Percentiles rank a stretch among this genome's conserved stretches.
Evolutionary conservation across 2,329 filamentous ascomycete genomes (phyloP).

Genomic region (Talaromyces sp.): DNA sequence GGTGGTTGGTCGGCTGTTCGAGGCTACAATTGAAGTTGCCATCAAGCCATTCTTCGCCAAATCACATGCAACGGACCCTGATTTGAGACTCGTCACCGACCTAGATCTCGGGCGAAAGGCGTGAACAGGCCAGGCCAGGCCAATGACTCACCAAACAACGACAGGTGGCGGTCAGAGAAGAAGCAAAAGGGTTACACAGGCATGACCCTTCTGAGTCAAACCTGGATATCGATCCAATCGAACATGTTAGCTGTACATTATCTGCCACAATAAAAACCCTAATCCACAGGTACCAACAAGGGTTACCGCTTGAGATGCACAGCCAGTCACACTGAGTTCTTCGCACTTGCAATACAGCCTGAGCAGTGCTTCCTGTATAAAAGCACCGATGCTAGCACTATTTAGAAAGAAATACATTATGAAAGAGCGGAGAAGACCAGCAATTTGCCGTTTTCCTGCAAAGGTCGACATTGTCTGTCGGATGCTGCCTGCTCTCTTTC

Average conservation of each 20-base stretch:
- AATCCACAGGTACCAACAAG: background rate
- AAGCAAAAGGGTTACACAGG: background rate
- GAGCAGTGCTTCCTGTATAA: background rate
- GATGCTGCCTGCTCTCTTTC: background rate
- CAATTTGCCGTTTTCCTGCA: background rate
- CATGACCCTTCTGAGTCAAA: background rate
- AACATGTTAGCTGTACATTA: background rate
- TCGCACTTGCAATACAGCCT: background rate
- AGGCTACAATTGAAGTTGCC: constrained; percentile 65
- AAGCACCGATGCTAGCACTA: background rate
- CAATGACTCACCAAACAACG: background rate
- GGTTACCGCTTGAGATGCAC: background rate
- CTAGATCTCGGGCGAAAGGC: constrained; percentile 40
- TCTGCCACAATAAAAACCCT: background rate
- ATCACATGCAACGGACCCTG: constrained; percentile 22
- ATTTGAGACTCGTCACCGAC: constrained; percentile 40
- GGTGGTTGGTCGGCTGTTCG: constrained; percentile 74
- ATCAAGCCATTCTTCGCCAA: constrained; percentile 65
- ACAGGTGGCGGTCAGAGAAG: background rate
- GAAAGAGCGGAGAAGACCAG: background rate
- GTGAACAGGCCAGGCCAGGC: constrained; percentile 21
- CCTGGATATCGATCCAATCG: background rate
- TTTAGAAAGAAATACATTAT: background rate
- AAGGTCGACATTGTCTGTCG: background rate
- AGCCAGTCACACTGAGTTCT: background rate